These are phyloP conservation scores for Diaporthe sp. DNA, from an alignment of 2,329 filamentous ascomycete species.

Conservation along the genomic window DNA sequence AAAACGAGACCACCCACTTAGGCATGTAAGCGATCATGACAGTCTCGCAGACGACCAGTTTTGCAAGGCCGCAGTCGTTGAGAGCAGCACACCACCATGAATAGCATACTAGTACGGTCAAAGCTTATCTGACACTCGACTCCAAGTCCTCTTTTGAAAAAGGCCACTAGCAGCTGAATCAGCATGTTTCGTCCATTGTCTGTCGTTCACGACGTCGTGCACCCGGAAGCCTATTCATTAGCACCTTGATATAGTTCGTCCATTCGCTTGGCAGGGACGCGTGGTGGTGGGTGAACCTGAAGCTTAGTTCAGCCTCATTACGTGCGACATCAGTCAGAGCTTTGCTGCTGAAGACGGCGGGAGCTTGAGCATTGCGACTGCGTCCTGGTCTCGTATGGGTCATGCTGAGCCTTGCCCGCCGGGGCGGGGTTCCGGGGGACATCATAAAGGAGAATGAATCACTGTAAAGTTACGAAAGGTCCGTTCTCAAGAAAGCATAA, in stretches of 20 bases:
- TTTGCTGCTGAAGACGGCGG: not conserved
- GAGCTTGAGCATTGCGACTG: no score
- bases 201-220: not conserved
- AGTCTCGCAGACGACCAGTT: not conserved
- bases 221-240: not conserved
- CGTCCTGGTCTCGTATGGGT: not conserved
- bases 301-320: conserved; percentile 6
- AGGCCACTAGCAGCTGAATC: not conserved
- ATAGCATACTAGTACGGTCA: not conserved
- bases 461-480: no score
- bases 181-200: not conserved
- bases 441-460: no score
- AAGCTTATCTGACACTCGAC: not conserved
- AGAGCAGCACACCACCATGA: no score
- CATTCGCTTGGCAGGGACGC: not conserved
- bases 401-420: no score
- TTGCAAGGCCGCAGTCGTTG: not conserved
- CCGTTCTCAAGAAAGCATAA: no score
- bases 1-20: not conserved
- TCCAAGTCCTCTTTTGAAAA: no score
- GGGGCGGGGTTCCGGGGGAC: no score
- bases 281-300: not conserved
- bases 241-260: not conserved
- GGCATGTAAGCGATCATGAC: not conserved
- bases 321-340: not conserved